These are phyloP conservation scores for Pseudocercospora musae DNA, from an alignment of 2,329 filamentous ascomycete genomes.

Conservation along the genomic window DNA sequence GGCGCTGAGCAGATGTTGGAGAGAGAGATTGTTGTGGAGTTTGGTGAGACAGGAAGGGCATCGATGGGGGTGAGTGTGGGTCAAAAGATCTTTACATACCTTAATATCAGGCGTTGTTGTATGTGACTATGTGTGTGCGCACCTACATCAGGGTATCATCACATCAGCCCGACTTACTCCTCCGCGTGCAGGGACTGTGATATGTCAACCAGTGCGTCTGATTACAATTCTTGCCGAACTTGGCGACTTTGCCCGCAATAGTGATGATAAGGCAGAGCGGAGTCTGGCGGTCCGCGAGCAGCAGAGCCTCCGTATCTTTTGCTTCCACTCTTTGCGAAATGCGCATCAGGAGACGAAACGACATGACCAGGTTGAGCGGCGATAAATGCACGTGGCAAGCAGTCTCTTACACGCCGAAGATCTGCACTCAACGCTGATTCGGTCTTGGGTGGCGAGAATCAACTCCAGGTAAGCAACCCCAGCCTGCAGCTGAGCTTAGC, in stretches of 20 bases:
- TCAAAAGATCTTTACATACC: background rate
- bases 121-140: background rate
- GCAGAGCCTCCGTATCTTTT: background rate
- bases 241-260: background rate
- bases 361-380: background rate
- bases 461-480: background rate
- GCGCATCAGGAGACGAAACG: background rate
- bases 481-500: background rate
- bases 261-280: background rate
- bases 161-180: conserved; percentile 1
- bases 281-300: background rate
- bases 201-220: background rate
- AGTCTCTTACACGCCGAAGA: background rate
- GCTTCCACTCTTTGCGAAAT: background rate
- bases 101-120: background rate
- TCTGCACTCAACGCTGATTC: background rate
- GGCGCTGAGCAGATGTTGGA: background rate
- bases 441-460: background rate
- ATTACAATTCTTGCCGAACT: conserved; percentile 5
- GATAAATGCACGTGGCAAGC: background rate
- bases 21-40: background rate
- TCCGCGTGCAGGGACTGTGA: background rate
- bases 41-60: background rate
- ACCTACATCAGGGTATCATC: background rate
- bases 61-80: too few relatives aligned